These are phyloP conservation scores for Persicaria tinctoria DNA, from an alignment of 148 eudicot species.

Conservation along the genomic window DNA sequence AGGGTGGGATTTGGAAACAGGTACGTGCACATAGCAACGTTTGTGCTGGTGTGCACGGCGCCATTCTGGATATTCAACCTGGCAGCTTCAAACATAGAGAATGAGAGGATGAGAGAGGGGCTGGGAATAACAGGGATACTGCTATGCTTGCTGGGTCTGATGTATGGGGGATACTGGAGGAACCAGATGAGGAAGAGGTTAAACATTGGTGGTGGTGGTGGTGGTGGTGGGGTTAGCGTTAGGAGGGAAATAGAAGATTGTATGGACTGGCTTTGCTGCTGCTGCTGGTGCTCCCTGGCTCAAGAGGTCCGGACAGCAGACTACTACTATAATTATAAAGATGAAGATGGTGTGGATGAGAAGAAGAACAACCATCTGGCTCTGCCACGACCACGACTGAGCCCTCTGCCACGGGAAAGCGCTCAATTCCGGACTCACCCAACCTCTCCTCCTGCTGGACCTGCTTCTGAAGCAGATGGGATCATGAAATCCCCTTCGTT, in stretches of 20 bases:
- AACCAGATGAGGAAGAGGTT: slow-evolving; percentile 83
- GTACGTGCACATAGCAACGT: slow-evolving; percentile 95
- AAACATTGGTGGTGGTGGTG: slow-evolving; percentile 24
- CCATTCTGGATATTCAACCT: slow-evolving; percentile 88
- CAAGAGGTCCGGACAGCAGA: slow-evolving; percentile 94
- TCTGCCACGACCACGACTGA: slow-evolving; percentile 20
- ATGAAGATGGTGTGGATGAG: no score
- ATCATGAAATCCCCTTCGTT: not conserved
- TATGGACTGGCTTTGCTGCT: slow-evolving; percentile 68
- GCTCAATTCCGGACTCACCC: slow-evolving; percentile 3
- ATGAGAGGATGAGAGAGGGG: slow-evolving; percentile 48
- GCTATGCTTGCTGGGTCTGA: slow-evolving; percentile 73
- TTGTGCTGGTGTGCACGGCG: slow-evolving; percentile 76
- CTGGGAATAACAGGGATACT: slow-evolving; percentile 64
- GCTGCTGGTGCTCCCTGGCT: slow-evolving; percentile 97
- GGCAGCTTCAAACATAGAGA: slow-evolving; percentile 81
- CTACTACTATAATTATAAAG: slow-evolving; percentile 30
- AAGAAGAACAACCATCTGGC: not conserved
- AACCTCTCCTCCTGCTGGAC: not conserved
- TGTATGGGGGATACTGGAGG: slow-evolving; percentile 97
- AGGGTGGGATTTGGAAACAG: slow-evolving; percentile 91
- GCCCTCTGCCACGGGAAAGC: slow-evolving; percentile 67
- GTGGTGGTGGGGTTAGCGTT: no score
- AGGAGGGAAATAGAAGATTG: slow-evolving; percentile 27
- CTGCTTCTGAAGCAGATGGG: not conserved